Evolutionary conservation across 345 rosid genomes (phyloP).

Genomic region (Iberis pinnata): DNA sequence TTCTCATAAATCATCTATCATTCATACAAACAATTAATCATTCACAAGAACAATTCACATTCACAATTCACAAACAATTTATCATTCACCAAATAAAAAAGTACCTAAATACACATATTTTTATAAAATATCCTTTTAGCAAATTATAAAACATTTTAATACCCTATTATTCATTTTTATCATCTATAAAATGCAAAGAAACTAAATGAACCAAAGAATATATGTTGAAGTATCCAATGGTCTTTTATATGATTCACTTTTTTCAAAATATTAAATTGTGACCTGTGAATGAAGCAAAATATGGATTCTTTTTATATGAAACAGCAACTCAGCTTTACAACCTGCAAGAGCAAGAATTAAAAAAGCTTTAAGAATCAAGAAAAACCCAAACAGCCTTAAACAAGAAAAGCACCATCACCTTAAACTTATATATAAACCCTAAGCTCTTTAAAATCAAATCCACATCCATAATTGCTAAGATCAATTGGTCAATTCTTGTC

Average conservation of each 20-base stretch:
- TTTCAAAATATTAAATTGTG: slow-evolving; percentile 2
- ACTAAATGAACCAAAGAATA: neutral
- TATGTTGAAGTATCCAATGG: too few species aligned
- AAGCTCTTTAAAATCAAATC: slow-evolving; percentile 2
- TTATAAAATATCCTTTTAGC: too few species aligned
- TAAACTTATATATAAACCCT: slow-evolving; percentile 24
- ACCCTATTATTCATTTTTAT: too few species aligned
- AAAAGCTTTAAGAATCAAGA: slow-evolving; percentile 25
- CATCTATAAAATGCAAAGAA: neutral
- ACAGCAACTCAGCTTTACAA: slow-evolving; percentile 4
- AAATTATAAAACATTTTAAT: too few species aligned
- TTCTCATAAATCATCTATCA: too few species aligned
- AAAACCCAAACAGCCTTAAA: slow-evolving; percentile 37
- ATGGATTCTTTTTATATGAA: slow-evolving; percentile 15
- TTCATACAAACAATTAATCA: too few species aligned
- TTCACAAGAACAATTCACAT: too few species aligned
- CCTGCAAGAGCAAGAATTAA: slow-evolving; percentile 6
- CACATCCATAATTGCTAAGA: slow-evolving; percentile 13
- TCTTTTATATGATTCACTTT: neutral
- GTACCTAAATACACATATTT: too few species aligned
- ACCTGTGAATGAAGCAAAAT: slow-evolving; percentile 27
- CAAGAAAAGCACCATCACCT: slow-evolving; percentile 60
- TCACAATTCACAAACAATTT: too few species aligned
- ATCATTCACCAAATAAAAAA: too few species aligned
- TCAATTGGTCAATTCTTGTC: neutral